These are phyloP conservation scores for Cymbomonas tetramitiformis DNA, from an alignment of 139 green algal genomes.

Conservation along the genomic window DNA sequence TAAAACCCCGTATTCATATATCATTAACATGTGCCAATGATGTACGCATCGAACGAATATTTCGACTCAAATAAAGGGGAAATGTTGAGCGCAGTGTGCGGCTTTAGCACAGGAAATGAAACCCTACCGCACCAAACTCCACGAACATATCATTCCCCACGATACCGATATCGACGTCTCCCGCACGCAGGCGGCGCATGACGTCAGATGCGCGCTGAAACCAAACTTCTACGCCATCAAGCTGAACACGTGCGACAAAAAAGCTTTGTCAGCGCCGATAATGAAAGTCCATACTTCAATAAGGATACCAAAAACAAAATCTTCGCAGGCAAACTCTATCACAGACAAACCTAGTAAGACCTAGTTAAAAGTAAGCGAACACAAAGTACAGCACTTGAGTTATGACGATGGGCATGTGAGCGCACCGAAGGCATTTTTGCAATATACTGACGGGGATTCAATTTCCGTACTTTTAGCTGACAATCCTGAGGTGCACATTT, in stretches of 20 bases:
- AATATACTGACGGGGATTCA: conserved; percentile 93
- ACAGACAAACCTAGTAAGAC: too few species aligned
- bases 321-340: too few species aligned
- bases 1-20: too few species aligned
- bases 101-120: background rate
- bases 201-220: conserved; percentile 91
- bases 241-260: too few species aligned
- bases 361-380: too few species aligned
- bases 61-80: background rate
- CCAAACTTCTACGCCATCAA: conserved; percentile 77
- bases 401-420: too few species aligned
- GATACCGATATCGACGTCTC: conserved; percentile 93
- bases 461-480: conserved; percentile 82
- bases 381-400: too few species aligned
- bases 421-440: conserved; percentile 72
- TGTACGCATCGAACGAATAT: background rate
- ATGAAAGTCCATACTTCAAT: too few species aligned
- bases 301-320: too few species aligned
- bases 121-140: conserved; percentile 41
- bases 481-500: too few species aligned
- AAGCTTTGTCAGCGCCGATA: conserved; percentile 36
- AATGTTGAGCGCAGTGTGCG: background rate
- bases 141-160: conserved; percentile 90
- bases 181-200: conserved; percentile 76
- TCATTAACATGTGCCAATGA: too few species aligned